phyloP scores from a whole-genome alignment of 2,329 filamentous ascomycete genomes.

The Aschersonia sp. region DNA sequence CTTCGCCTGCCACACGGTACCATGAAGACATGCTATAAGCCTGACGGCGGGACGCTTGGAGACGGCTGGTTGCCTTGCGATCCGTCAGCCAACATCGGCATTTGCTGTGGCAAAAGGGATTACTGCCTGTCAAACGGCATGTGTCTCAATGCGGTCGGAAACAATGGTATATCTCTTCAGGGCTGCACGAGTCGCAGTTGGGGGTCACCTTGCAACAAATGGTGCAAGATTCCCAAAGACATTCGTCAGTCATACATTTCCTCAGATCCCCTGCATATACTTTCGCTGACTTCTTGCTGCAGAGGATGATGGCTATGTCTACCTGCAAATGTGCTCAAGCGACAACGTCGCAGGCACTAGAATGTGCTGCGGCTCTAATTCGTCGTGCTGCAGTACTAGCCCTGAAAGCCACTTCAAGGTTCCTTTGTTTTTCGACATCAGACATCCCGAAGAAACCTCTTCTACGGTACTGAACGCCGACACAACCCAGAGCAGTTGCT shows the following conservation, averaged over 20 bases:
- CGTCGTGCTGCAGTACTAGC: not conserved
- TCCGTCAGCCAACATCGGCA: not conserved
- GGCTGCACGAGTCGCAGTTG: not conserved
- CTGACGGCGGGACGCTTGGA: not conserved
- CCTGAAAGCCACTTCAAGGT: not conserved
- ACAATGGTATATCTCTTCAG: not conserved
- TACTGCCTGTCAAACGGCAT: not conserved
- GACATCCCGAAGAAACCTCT: not conserved
- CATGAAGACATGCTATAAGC: not conserved
- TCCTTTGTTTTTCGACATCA: slow-evolving; percentile 1
- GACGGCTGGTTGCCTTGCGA: not conserved
- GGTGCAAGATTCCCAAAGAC: not conserved
- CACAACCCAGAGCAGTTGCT: not conserved
- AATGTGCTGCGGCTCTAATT: not conserved
- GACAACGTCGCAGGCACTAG: not conserved
- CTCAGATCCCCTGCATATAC: not conserved
- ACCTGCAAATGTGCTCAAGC: not conserved
- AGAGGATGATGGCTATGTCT: not conserved
- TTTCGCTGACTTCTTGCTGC: not conserved
- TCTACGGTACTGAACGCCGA: not conserved
- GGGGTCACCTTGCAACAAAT: not conserved
- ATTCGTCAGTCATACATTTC: not conserved
- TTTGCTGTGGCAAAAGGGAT: not conserved
- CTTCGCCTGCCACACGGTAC: not conserved
- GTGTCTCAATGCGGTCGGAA: not conserved